A percentile compares a stretch with the other conserved stretches of the same genome.
phyloP scores from a whole-genome alignment of 2,329 filamentous ascomycete species.

The Ophiostoma australiae region DNA sequence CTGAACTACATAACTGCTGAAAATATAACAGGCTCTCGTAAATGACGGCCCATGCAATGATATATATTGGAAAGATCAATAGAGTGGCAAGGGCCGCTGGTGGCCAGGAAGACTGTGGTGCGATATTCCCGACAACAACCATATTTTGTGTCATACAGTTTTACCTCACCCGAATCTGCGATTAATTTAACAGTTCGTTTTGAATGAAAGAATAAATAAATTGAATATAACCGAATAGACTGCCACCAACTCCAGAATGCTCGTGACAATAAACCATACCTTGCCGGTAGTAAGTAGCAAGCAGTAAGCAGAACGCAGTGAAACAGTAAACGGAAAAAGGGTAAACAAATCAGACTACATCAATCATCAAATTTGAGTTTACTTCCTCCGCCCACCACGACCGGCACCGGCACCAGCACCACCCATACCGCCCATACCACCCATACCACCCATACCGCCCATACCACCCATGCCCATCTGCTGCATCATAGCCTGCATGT shows the following conservation, averaged over 20 bases:
- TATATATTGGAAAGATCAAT: too few species aligned
- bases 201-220: slow-evolving; percentile 10
- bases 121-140: too few species aligned
- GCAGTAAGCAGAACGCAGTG: not conserved
- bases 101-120: too few species aligned
- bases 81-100: too few species aligned
- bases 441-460: slow-evolving; percentile 23
- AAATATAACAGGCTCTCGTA: too few species aligned
- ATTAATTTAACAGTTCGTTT: not conserved
- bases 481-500: slow-evolving; percentile 76
- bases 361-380: not conserved
- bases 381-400: slow-evolving; percentile 26
- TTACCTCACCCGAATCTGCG: not conserved
- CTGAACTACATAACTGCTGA: too few species aligned
- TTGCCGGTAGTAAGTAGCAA: not conserved
- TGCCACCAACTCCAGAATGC: slow-evolving; percentile 14
- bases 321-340: not conserved
- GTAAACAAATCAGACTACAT: not conserved
- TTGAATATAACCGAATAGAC: not conserved
- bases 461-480: slow-evolving; percentile 61
- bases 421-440: slow-evolving; percentile 30
- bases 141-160: not conserved
- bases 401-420: slow-evolving; percentile 19
- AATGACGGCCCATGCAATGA: too few species aligned
- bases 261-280: slow-evolving; percentile 12